Evolutionary conservation across 805 yeast species (phyloP), one percentile per base, ranked within the genome.

Genomic region (Cyberlindnera samutprakarnensis): DNA sequence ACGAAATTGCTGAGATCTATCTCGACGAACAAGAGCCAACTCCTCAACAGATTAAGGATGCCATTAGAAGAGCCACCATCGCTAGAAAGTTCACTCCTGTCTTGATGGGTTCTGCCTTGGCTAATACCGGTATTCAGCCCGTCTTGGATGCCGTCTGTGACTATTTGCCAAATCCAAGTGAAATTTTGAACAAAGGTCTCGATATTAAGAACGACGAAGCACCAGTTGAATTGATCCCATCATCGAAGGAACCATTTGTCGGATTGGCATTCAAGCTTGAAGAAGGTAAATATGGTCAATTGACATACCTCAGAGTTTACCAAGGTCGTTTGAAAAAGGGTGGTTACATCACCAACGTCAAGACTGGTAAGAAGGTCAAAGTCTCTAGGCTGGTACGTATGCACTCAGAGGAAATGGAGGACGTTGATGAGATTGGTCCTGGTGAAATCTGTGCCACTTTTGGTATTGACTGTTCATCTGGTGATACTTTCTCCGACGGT

Each of bases 391-490:
- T 92, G 51, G 98, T 87, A 31, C 81, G 97, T 64, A 92, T 92
- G 99, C 97, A 92, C 66, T 86, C 96, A 18, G 85, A 88, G 42
- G 98, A 92, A 57, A 88, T 92, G 97, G 98, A 92, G 66, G 99
- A 92, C 56, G 92, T 86, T 30, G 83, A 78, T 30, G 96, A 88
- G 63, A 80, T 86, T 52, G 92, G 90, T 15, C 90, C 97, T 19
- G 99, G 99, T 57, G 98, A 92, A 66, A 92, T 92, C 50, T 92
- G 99, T 66, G 99, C 99, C 34, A 90, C 97, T 37, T 92, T 92
- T 51, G 99, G 99, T 63, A 84, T 92, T 47, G 98, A 92, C 59
- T 92, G 99, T 71, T 78, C 97, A 9, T 92, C 98, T 11, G 99
- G 99, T 53, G 98, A 92, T 54, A 86, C 97, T 11, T 92, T 92